A percentile compares a stretch with the other conserved stretches of the same genome.
Evolutionary conservation across 371 early-diverging fungal genomes (phyloP).

Genomic region (Apophysomyces ossiformis): DNA sequence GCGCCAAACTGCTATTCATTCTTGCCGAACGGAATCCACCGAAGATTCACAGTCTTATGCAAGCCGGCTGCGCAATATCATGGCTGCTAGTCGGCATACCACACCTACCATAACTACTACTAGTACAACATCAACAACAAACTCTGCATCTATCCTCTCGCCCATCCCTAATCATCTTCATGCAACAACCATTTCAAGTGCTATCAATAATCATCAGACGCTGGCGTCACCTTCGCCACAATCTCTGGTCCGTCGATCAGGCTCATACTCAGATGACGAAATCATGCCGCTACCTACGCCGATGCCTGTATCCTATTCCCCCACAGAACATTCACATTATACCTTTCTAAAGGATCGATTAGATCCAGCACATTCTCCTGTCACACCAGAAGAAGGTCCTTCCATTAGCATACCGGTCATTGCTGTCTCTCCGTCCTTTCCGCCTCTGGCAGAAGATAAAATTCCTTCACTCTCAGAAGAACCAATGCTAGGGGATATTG

Average conservation of each 20-base stretch:
- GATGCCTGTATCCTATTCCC: conserved; percentile 20
- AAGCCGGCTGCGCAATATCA: conserved; percentile 35
- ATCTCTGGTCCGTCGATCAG: conserved; percentile 10
- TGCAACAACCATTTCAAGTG: conserved; percentile 13
- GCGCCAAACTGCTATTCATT: conserved; percentile 5
- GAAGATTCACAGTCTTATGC: conserved; percentile 22
- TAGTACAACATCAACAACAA: background rate
- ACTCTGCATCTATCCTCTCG: conserved; percentile 30
- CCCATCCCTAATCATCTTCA: conserved; percentile 40
- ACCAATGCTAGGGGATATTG: conserved; percentile 44
- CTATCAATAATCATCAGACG: conserved; percentile 5
- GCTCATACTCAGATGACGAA: conserved; percentile 32
- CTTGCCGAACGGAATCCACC: conserved; percentile 2
- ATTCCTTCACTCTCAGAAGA: conserved; percentile 39
- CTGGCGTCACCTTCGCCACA: conserved; percentile 9
- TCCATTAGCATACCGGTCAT: conserved; percentile 36
- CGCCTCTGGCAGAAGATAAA: conserved; percentile 29
- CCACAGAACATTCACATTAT: conserved; percentile 12
- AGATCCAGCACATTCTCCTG: conserved; percentile 18
- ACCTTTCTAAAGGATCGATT: conserved; percentile 20
- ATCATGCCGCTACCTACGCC: conserved; percentile 45
- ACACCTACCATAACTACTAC: conserved; percentile 6
- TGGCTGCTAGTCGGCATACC: conserved; percentile 33
- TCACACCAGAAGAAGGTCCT: conserved; percentile 22
- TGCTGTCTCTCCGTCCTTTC: conserved; percentile 33